Conservation (phyloP, 257 asterid species). For the Voacanga thouarsii region DNA sequence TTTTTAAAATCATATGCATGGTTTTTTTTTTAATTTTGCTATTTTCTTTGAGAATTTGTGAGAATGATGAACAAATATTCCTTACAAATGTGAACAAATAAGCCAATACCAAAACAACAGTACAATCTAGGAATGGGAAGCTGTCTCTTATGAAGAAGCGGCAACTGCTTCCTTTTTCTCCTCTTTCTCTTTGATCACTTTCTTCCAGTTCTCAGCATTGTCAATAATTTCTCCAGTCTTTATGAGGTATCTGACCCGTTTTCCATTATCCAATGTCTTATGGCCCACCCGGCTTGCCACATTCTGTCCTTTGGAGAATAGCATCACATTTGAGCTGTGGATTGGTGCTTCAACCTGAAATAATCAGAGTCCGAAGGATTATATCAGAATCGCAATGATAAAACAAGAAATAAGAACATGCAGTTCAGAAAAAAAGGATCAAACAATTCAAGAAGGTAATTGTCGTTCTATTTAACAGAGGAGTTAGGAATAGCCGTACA, state of each 20-base stretch:
- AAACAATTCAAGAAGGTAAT: not conserved
- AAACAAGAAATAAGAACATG: not conserved
- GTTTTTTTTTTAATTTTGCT: too few species aligned
- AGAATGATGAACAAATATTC: not conserved
- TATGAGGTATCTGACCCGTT: conserved; percentile 80
- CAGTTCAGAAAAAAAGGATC: not conserved
- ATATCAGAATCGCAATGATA: not conserved
- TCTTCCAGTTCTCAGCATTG: conserved; percentile 88
- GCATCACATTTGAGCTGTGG: conserved; percentile 99
- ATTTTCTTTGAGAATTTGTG: not conserved
- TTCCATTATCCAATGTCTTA: conserved; percentile 74
- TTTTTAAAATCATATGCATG: too few species aligned
- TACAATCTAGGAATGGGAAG: conserved; percentile 14
- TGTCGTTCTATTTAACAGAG: not conserved
- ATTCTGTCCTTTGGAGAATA: conserved; percentile 73
- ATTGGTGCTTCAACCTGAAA: conserved; percentile 89
- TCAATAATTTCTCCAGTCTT: conserved; percentile 93
- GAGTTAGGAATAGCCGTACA: too few species aligned
- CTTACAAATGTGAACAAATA: not conserved
- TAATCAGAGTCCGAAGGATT: conserved; percentile 9
- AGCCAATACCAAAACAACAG: not conserved
- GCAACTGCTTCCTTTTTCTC: conserved; percentile 45
- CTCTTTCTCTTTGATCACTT: conserved; percentile 49
- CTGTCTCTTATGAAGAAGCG: conserved; percentile 48
- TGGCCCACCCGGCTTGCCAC: conserved; percentile 92